These are phyloP conservation scores for Calocybe indica DNA, from an alignment of 768 basidiomycete genomes.

Conservation along the genomic window DNA sequence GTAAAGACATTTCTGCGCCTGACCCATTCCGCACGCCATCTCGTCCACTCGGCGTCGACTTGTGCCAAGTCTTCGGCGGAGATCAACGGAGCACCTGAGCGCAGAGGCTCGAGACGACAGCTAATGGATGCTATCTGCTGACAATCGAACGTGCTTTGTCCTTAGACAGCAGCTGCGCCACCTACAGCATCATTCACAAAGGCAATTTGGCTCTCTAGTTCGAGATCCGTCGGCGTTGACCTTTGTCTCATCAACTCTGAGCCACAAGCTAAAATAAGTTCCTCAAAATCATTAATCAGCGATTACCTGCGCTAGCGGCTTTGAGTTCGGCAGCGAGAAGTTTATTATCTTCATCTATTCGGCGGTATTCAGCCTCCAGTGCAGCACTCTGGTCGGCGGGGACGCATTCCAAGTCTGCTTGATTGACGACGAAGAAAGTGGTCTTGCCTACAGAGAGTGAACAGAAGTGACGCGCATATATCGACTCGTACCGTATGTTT, in stretches of 20 bases:
- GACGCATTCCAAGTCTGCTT: conserved; percentile 63
- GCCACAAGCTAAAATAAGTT: conserved; percentile 9
- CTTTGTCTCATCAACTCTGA: conserved; percentile 64
- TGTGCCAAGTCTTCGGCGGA: conserved; percentile 64
- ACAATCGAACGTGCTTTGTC: conserved; percentile 5
- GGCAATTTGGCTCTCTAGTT: conserved; percentile 52
- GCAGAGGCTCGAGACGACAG: conserved; percentile 55
- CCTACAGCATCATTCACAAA: conserved; percentile 47
- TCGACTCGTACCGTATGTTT: conserved; percentile 61
- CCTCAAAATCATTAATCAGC: conserved; percentile 8
- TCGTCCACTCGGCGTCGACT: conserved; percentile 69
- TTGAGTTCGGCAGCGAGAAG: conserved; percentile 44
- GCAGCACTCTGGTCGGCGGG: conserved; percentile 52
- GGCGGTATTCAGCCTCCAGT: conserved; percentile 55
- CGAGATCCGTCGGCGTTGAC: conserved; percentile 61
- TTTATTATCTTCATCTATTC: conserved; percentile 57
- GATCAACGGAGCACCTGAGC: conserved; percentile 59
- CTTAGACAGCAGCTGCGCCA: conserved; percentile 3
- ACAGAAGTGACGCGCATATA: conserved; percentile 10
- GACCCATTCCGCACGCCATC: conserved; percentile 81
- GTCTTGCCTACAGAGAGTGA: conserved; percentile 57
- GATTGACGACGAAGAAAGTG: conserved; percentile 82
- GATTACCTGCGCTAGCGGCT: conserved; percentile 36
- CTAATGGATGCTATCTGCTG: conserved; percentile 43
- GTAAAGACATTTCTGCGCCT: conserved; percentile 71